A percentile compares a stretch with the other conserved stretches of the same genome.
Evolutionary conservation across 257 asterid genomes (phyloP).

Genomic region (Leptodermis oblonga): DNA sequence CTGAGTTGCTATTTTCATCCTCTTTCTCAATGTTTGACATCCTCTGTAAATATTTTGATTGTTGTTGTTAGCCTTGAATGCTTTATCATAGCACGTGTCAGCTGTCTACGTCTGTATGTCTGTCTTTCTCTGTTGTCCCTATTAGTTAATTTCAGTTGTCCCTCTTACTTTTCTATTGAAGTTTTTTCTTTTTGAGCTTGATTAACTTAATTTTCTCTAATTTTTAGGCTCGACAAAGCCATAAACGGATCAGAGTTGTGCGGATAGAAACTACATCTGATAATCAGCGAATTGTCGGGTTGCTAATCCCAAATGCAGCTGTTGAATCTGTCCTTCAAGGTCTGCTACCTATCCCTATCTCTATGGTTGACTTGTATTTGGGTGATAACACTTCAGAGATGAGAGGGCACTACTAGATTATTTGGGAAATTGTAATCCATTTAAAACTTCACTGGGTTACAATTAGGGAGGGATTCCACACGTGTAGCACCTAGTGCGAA

Average conservation of each 20-base stretch:
- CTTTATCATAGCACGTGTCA: no score
- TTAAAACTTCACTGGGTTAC: background rate
- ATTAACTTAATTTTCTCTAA: background rate
- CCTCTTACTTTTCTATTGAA: background rate
- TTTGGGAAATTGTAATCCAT: background rate
- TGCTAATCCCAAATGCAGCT: slow-evolving; percentile 92
- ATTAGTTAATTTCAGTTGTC: background rate
- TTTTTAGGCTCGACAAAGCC: slow-evolving; percentile 63
- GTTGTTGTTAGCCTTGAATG: background rate
- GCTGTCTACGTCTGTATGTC: background rate
- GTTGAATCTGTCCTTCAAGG: slow-evolving; percentile 94
- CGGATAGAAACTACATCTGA: slow-evolving; percentile 83
- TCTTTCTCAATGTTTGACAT: background rate
- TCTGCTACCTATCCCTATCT: slow-evolving; percentile 14
- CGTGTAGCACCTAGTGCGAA: no score
- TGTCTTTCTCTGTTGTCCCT: background rate
- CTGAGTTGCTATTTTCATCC: background rate
- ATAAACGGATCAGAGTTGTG: slow-evolving; percentile 77
- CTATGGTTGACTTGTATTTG: background rate
- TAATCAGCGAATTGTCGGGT: slow-evolving; percentile 71
- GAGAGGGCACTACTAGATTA: background rate
- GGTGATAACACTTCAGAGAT: no score
- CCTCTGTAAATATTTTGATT: background rate
- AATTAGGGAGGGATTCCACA: no score
- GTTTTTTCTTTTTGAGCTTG: background rate